Percentiles rank a stretch among this genome's conserved stretches.
These are phyloP conservation scores for Lithohypha guttulata DNA, from an alignment of 2,329 filamentous ascomycete species.

Conservation along the genomic window DNA sequence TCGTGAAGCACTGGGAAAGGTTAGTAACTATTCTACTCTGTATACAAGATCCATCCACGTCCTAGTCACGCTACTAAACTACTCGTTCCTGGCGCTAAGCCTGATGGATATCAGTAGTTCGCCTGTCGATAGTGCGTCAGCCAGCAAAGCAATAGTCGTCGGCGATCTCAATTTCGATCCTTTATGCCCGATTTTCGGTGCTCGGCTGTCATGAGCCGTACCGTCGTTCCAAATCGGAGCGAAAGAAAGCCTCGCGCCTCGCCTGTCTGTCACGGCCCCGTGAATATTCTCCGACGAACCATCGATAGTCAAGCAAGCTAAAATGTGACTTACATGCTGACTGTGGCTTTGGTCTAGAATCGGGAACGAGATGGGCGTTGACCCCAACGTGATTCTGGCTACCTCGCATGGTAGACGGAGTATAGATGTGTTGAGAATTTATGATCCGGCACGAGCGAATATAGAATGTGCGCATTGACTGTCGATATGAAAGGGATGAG, in stretches of 20 bases:
- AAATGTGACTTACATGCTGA: neutral
- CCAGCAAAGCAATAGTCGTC: no score
- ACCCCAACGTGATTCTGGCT: constrained; percentile 72
- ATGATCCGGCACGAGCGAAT: constrained; percentile 76
- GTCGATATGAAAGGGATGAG: neutral
- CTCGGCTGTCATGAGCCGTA: no score
- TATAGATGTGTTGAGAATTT: constrained; percentile 71
- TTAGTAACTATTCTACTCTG: constrained; percentile 33
- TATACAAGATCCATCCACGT: no score
- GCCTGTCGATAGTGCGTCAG: no score
- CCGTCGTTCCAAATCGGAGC: no score
- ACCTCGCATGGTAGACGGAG: constrained; percentile 84
- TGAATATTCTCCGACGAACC: constrained; percentile 3
- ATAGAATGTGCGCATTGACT: constrained; percentile 64
- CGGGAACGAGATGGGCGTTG: constrained; percentile 71
- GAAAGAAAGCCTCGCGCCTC: neutral
- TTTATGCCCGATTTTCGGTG: no score
- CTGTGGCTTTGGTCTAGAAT: constrained; percentile 24
- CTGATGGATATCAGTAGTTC: no score
- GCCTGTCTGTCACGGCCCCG: neutral
- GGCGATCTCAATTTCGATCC: no score
- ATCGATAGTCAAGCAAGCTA: neutral
- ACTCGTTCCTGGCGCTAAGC: no score
- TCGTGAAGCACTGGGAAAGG: constrained; percentile 54
- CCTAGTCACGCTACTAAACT: no score